Conservation (phyloP, 2,329 filamentous ascomycete species). For the Fusarium odoratissimum region DNA sequence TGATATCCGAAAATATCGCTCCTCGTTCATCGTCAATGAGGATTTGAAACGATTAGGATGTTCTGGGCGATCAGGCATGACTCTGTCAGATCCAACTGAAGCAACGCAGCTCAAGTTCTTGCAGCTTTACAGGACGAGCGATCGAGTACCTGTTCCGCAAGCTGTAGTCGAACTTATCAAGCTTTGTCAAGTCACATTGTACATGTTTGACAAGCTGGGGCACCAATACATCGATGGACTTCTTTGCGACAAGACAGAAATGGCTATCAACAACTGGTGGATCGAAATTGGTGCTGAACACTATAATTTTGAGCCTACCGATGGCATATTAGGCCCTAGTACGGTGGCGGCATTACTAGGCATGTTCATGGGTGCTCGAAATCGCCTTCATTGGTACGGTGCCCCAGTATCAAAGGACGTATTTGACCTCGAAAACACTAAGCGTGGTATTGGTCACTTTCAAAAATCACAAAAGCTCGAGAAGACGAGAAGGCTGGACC, state of each 20-base stretch:
- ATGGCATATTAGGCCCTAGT: constrained; percentile 91
- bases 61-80: constrained; percentile 88
- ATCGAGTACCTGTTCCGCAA: constrained; percentile 80
- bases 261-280: constrained; percentile 95
- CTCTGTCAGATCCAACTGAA: constrained; percentile 78
- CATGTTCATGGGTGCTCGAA: constrained; percentile 88
- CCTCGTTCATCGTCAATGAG: constrained; percentile 93
- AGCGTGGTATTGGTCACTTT: constrained; percentile 86
- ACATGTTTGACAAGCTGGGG: constrained; percentile 88
- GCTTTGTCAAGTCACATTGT: constrained; percentile 88
- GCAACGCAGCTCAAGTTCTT: constrained; percentile 92
- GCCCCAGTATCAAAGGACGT: constrained; percentile 90
- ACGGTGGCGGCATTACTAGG: constrained; percentile 90
- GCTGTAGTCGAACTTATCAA: constrained; percentile 91
- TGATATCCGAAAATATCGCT: constrained; percentile 81
- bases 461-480: constrained; percentile 89
- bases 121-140: constrained; percentile 88
- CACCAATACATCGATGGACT: constrained; percentile 91
- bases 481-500: constrained; percentile 82
- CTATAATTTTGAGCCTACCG: constrained; percentile 91
- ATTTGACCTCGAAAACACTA: constrained; percentile 85
- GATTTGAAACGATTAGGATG: constrained; percentile 92
- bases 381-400: constrained; percentile 85
- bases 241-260: constrained; percentile 93
- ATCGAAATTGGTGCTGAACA: constrained; percentile 90